These are phyloP conservation scores for Malassezia psittaci DNA, from an alignment of 1,284 basidiomycete species.

Conservation along the genomic window DNA sequence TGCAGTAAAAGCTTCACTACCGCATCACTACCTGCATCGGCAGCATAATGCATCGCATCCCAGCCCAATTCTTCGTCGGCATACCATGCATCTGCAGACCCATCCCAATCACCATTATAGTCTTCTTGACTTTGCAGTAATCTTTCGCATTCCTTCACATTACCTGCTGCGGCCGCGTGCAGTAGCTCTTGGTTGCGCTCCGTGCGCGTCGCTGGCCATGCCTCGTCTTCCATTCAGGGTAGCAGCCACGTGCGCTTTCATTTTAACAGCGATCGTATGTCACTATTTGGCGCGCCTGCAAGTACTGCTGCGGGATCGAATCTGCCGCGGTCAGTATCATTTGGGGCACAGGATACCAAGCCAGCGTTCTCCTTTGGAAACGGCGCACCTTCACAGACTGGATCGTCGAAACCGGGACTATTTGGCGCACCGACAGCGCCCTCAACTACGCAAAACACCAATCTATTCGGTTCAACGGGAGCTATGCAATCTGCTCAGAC, in stretches of 20 bases:
- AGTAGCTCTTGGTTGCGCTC: constrained; percentile 28
- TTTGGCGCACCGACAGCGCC: background rate
- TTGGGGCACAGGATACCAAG: background rate
- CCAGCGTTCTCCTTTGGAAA: constrained; percentile 13
- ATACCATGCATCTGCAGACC: constrained; percentile 81
- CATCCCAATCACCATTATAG: constrained; percentile 51
- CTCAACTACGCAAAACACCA: background rate
- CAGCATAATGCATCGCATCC: constrained; percentile 78
- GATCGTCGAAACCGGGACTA: background rate
- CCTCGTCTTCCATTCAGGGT: background rate
- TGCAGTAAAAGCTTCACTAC: constrained; percentile 62
- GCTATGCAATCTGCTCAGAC: too few species aligned
- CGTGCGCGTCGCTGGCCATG: constrained; percentile 19
- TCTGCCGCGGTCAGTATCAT: constrained; percentile 9
- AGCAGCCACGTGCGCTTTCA: background rate
- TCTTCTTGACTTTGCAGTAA: constrained; percentile 17
- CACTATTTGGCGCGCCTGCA: constrained; percentile 11
- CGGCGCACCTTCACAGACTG: background rate
- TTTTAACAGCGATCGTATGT: constrained; percentile 7
- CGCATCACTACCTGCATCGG: constrained; percentile 59
- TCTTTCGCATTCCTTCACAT: constrained; percentile 18
- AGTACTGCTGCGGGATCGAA: background rate
- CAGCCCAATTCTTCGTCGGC: constrained; percentile 60
- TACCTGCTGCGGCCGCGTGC: constrained; percentile 25
- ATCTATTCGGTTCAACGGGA: constrained; percentile 2